phyloP scores from a whole-genome alignment of 1,139 yeast species.

The Protomyces pachydermus region DNA sequence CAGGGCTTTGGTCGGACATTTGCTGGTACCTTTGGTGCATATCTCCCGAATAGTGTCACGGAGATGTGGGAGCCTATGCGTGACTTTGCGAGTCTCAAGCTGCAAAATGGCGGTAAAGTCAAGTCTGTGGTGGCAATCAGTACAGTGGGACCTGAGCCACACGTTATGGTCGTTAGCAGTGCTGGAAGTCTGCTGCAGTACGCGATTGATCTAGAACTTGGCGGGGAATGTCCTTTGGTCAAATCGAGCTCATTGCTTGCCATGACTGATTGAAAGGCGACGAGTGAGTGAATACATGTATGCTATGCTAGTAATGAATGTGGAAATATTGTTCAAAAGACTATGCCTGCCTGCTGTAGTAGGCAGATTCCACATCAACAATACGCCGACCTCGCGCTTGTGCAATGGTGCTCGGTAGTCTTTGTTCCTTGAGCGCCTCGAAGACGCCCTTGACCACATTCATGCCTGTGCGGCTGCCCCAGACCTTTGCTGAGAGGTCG shows the following conservation, averaged over 20 bases:
- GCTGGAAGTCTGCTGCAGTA: constrained; percentile 84
- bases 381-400: constrained; percentile 90
- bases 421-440: constrained; percentile 75
- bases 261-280: neutral
- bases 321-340: neutral
- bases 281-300: neutral
- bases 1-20: constrained; percentile 65
- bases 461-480: constrained; percentile 89
- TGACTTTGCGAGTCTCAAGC: constrained; percentile 87
- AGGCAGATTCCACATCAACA: constrained; percentile 85
- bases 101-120: constrained; percentile 49
- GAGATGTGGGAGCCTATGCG: constrained; percentile 81
- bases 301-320: neutral
- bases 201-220: constrained; percentile 79
- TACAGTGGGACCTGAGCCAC: constrained; percentile 47
- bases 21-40: constrained; percentile 84
- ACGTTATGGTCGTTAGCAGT: constrained; percentile 74
- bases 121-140: constrained; percentile 44
- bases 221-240: constrained; percentile 84
- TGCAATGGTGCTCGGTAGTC: constrained; percentile 81
- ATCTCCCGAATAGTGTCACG: constrained; percentile 74
- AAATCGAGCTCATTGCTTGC: constrained; percentile 50
- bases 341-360: constrained; percentile 42
- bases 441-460: constrained; percentile 87
- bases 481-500: constrained; percentile 86